Conservation (phyloP, 2,329 filamentous ascomycete species). For the Pyrenochaeta sp. region DNA sequence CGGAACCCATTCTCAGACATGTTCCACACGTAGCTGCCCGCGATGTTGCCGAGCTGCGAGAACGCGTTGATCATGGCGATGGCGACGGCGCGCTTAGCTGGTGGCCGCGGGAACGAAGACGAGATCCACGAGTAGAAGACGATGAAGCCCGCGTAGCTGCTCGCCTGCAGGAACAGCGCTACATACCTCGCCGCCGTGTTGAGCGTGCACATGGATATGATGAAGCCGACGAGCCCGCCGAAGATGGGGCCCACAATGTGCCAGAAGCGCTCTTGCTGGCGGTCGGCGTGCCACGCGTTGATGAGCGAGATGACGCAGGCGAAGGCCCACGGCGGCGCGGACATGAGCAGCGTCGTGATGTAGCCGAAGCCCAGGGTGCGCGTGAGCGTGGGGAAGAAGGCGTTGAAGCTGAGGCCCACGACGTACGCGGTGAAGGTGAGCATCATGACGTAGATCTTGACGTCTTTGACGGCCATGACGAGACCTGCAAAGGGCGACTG, state of each 20-base stretch:
- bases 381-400: slow-evolving; percentile 49
- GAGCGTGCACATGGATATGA: slow-evolving; percentile 44
- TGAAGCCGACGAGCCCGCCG: slow-evolving; percentile 54
- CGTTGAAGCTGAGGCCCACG: slow-evolving; percentile 55
- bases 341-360: slow-evolving; percentile 48
- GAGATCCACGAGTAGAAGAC: slow-evolving; percentile 49
- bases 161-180: slow-evolving; percentile 43
- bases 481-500: slow-evolving; percentile 62
- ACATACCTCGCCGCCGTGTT: slow-evolving; percentile 44
- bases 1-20: slow-evolving; percentile 67
- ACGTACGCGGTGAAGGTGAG: slow-evolving; percentile 68
- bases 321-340: slow-evolving; percentile 58
- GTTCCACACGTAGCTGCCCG: slow-evolving; percentile 69
- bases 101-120: slow-evolving; percentile 58
- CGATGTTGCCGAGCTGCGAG: slow-evolving; percentile 49
- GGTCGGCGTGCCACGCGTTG: slow-evolving; percentile 61
- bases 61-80: slow-evolving; percentile 67
- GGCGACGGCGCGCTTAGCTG: slow-evolving; percentile 67
- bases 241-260: slow-evolving; percentile 58
- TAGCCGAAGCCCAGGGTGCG: slow-evolving; percentile 48
- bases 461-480: slow-evolving; percentile 66
- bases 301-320: slow-evolving; percentile 57
- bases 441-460: slow-evolving; percentile 71
- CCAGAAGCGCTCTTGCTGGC: slow-evolving; percentile 59
- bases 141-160: slow-evolving; percentile 51